Evolutionary conservation across 2,329 filamentous ascomycete genomes (phyloP), one percentile per base, ranked within the genome.

Genomic region (Beauveria asiatica): DNA sequence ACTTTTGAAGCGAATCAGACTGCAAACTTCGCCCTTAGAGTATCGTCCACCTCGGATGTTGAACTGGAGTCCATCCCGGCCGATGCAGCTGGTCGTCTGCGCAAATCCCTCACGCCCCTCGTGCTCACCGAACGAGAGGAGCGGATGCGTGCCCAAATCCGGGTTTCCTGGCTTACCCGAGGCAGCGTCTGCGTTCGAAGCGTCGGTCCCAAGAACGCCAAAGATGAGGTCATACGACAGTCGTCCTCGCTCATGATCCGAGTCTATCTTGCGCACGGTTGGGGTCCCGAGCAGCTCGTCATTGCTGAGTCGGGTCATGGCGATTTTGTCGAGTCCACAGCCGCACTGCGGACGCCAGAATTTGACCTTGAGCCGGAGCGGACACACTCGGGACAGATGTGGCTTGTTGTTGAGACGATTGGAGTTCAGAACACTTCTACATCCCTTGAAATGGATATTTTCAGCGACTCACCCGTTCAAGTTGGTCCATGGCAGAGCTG

Each of bases 1-100:
- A 96, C 93, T 0, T 97, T 95, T 70, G 91, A 96, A 64, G 81
- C 87, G 0, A 88, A 87, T 9, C 90, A 95, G 68, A 77, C 84
- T 1, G 89, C 88, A 3, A 79, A 80, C 53, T 97, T 95, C 68
- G 83, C 80, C 0, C 78, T 99, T 9, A 83, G 85, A 60, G 80
- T 97, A n/a, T 85, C 86, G 51, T 86, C 88, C 39, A 83, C 81
- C 58, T 70, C 75, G 2, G 76, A 80, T 0, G 80, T 86, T 42
- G 67, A 72, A 1, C 70, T 95, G 5, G 76, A 75, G 8, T 80
- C 82, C 17, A 80, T 97, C 3, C 82, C 86, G 0, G 77, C 85
- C 6, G 89, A 94, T 70, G 85, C 85, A 8, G 91, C 92, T 1
- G 93, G 94, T 3, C 80, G 86, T 30, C 73, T 96, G 16, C 80